Evolutionary conservation across 2,329 filamentous ascomycete genomes (phyloP), one percentile per base, ranked within the genome.

Genomic region (Mycosphaerelloides madeirae): DNA sequence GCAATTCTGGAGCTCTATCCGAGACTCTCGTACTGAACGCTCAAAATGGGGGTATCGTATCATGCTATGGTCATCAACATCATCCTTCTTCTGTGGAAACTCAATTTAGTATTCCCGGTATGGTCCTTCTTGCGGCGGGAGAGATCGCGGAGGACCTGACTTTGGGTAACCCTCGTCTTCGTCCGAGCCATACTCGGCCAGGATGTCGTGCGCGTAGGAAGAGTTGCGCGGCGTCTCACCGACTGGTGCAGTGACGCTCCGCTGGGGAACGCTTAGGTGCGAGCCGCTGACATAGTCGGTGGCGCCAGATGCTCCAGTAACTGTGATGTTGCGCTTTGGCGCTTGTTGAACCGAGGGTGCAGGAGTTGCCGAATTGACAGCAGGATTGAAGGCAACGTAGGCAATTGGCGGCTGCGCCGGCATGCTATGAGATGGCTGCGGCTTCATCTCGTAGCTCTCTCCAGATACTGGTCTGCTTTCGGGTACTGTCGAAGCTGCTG

Each of bases 311-410:
- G 40, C 29, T 3, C 46, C 46, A 4, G 50, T 39, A 14, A 53
- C 46, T 6, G 55, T 56, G 16, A 56, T 34, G 34, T 52, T 57
- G 13, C 54, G 40, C 29, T 47, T 44, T 8, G 52, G 52, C 9
- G 22, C 40, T 31, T 44, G 41, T 13, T 50, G 48, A 2, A 25
- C 11, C 3, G 14, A 18, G 6, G 43, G 31, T 15, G 28, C 43
- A 11, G 37, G 31, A n/a, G 43, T 45, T 20, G 32, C 25, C 25
- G 38, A 46, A 14, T 43, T 43, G 9, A 53, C 19, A 9, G 49
- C 38, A 9, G 62, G 61, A 29, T 60, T 63, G 60, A 65, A 66
- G 13, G 63, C 58, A 6, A 59, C 49, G 41, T 64, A 65, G 29
- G 52, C 52, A 28, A 7, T 41, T 29, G 31, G 40, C 43, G 15